A percentile compares a stretch with the other conserved stretches of the same genome.
Conservation (phyloP, 495 filamentous ascomycete species). For the Xylaria bambusicola region DNA sequence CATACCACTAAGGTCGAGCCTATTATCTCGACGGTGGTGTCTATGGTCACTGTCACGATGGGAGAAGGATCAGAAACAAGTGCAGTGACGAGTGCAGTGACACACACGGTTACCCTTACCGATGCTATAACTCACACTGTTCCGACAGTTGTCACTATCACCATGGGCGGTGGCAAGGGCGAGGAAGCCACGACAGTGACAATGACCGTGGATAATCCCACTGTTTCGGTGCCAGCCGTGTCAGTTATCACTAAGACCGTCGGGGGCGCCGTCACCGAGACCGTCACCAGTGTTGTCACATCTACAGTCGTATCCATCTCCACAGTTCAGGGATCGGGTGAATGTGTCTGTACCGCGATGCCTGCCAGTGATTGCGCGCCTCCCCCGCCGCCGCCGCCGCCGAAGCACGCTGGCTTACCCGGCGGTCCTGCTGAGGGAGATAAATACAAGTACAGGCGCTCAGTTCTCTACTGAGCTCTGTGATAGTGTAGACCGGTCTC, state of each 20-base stretch:
- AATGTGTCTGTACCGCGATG: slow-evolving; percentile 22
- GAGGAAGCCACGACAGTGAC: slow-evolving; percentile 16
- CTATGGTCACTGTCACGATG: slow-evolving; percentile 19
- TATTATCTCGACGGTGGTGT: slow-evolving; percentile 3
- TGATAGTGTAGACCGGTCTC: not conserved
- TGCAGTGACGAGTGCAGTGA: slow-evolving; percentile 13
- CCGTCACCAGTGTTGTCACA: slow-evolving; percentile 22
- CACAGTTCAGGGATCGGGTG: slow-evolving; percentile 16
- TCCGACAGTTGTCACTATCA: slow-evolving; percentile 21
- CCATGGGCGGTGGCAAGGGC: slow-evolving; percentile 14
- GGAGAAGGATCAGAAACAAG: slow-evolving; percentile 15
- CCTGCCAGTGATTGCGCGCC: not conserved
- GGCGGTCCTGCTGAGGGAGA: not conserved
- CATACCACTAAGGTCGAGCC: slow-evolving; percentile 7
- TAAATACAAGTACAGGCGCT: slow-evolving; percentile 3
- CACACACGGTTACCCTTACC: slow-evolving; percentile 18
- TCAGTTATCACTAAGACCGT: slow-evolving; percentile 18
- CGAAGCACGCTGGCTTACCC: not conserved
- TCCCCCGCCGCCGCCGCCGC: no score
- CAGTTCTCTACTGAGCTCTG: not conserved
- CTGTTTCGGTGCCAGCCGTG: slow-evolving; percentile 1
- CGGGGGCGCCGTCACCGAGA: slow-evolving; percentile 19
- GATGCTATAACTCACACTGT: not conserved
- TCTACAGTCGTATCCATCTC: slow-evolving; percentile 19
- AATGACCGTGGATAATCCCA: slow-evolving; percentile 17